These are phyloP conservation scores for Talaromyces nanjingensis DNA, from an alignment of 495 filamentous ascomycete genomes.

Conservation along the genomic window DNA sequence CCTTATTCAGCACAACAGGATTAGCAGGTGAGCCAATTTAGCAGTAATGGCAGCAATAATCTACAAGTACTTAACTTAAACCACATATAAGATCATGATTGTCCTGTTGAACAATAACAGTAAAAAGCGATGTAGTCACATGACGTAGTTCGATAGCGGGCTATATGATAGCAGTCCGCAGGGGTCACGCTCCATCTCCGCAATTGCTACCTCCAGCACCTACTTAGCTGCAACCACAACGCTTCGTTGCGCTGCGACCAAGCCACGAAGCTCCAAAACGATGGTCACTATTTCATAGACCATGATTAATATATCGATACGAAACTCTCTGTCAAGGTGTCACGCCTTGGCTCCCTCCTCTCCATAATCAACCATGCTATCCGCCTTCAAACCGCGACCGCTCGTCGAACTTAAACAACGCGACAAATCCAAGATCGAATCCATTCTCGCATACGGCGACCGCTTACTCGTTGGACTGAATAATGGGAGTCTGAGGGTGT, in stretches of 20 bases:
- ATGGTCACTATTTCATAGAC: background rate
- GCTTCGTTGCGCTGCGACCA: background rate
- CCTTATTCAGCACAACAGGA: background rate
- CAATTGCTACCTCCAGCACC: background rate
- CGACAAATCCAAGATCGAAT: constrained; percentile 94
- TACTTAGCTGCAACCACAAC: background rate
- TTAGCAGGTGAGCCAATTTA: background rate
- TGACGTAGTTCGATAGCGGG: background rate
- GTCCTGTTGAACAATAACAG: background rate
- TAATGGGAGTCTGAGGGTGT: constrained; percentile 82
- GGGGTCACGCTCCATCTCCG: background rate
- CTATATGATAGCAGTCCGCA: background rate
- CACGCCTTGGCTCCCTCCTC: constrained; percentile 10
- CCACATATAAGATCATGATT: too few relatives aligned
- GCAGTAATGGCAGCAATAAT: background rate
- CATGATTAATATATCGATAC: background rate
- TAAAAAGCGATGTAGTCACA: background rate
- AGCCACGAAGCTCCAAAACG: background rate
- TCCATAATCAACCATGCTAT: constrained; percentile 72
- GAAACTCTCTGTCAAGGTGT: background rate
- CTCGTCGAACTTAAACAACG: constrained; percentile 92
- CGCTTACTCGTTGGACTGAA: constrained; percentile 85
- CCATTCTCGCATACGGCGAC: constrained; percentile 86
- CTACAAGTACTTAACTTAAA: background rate
- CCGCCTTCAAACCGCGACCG: constrained; percentile 92